phyloP scores from a whole-genome alignment of 2,329 filamentous ascomycete species.

The Colletotrichum karsti region DNA sequence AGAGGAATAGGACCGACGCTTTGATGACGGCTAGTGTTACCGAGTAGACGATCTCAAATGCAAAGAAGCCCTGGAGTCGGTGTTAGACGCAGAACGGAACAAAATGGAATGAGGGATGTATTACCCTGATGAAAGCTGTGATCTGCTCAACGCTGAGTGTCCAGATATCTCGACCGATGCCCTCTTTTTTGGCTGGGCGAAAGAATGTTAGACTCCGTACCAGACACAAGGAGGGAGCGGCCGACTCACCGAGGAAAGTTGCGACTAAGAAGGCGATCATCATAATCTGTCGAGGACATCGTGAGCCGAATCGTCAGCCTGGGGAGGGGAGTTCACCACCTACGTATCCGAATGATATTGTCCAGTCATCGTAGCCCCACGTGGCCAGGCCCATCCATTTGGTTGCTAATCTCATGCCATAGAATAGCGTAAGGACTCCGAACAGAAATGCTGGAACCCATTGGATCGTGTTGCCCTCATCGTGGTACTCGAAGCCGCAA shows the following conservation, averaged over 20 bases:
- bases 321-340: background rate
- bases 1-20: slow-evolving; percentile 45
- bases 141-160: slow-evolving; percentile 1
- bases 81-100: too few species aligned
- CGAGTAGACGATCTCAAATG: slow-evolving; percentile 15
- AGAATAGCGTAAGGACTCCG: background rate
- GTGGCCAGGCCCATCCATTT: slow-evolving; percentile 10
- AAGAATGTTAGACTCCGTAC: background rate
- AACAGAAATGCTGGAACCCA: slow-evolving; percentile 16
- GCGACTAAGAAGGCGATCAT: slow-evolving; percentile 18
- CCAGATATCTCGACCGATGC: slow-evolving; percentile 21
- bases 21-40: slow-evolving; percentile 48
- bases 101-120: background rate
- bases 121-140: background rate
- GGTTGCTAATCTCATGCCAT: background rate
- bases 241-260: background rate
- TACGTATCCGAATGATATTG: slow-evolving; percentile 16
- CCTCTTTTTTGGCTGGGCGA: background rate
- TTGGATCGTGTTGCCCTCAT: background rate
- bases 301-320: background rate
- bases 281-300: background rate
- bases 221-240: background rate
- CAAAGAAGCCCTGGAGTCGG: slow-evolving; percentile 5
- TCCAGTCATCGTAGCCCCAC: slow-evolving; percentile 20
- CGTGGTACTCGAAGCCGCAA: slow-evolving; percentile 8